Percentiles rank a stretch among this genome's conserved stretches.
phyloP scores from a whole-genome alignment of 2,329 filamentous ascomycete species.

The Apiospora kogelbergensis region DNA sequence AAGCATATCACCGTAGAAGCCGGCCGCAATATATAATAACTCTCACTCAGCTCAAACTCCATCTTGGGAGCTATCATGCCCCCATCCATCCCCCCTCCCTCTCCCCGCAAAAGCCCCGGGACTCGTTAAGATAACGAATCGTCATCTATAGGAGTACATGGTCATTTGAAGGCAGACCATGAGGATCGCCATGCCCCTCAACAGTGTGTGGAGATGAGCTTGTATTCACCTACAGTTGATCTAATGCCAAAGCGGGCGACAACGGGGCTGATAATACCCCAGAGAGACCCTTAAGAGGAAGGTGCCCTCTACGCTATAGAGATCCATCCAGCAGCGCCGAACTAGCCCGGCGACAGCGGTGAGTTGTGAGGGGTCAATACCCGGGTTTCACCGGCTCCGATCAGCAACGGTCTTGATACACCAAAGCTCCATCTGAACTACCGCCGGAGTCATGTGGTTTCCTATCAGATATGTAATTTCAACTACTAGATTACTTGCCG shows the following conservation, averaged over 20 bases:
- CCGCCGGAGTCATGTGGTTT: too few species aligned
- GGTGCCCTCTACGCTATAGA: neutral
- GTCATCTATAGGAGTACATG: neutral
- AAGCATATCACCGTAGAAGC: neutral
- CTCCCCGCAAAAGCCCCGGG: neutral
- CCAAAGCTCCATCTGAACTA: neutral
- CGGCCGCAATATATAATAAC: neutral
- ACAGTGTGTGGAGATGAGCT: neutral
- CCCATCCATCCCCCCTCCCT: neutral
- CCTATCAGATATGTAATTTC: too few species aligned
- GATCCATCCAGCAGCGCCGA: neutral
- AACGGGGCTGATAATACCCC: neutral
- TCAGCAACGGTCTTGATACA: neutral
- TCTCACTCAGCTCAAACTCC: neutral
- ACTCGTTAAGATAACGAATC: neutral
- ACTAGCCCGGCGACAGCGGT: neutral
- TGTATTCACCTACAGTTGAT: neutral
- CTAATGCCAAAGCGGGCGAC: neutral
- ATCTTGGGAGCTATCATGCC: neutral
- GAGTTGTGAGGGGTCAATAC: neutral
- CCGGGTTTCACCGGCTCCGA: slow-evolving; percentile 4
- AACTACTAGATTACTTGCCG: too few species aligned
- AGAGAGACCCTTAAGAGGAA: neutral
- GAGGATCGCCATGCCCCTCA: neutral
- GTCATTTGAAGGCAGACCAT: neutral